Evolutionary conservation across 164 flowering plant species (phyloP), one percentile per base, ranked within the genome.

Genomic region (Vitis rupestris): DNA sequence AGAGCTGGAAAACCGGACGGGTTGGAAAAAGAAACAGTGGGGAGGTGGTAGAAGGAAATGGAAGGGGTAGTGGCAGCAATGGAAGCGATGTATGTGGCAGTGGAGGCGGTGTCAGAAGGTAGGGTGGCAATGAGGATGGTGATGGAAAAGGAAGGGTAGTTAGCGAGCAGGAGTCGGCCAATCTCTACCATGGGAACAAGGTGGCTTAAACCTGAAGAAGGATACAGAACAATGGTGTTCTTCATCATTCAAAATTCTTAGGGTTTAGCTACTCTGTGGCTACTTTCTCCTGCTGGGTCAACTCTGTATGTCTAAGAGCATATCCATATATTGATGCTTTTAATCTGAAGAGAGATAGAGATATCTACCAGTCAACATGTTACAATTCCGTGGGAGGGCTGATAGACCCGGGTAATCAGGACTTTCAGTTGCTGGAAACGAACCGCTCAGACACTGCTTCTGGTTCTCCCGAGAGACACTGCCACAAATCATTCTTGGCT

Each of bases 21-120:
- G 14, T 8, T 10, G 11, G 54, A 10, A 51, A 10, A 10, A 51
- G 54, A 51, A 10, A 51, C 14, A 3, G 66, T 54, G 14, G 67
- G 67, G 23, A 64, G 55, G 56, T 19, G 56, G 56, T 14, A 56
- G 67, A 64, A 64, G 30, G 29, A n/a, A 66, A 74, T 37, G 66
- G 70, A 59, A 9, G 70, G 70, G 17, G 23, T 52, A 74, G 70
- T 12, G 73, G 66, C 29, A 9, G 71, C 52, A 62, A 16, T 23
- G 56, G 4, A 8, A 54, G 52, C 58, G 61, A 69, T 54, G 71
- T 58, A 52, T 59, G 65, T 1, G 13, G 57, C 51, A 16, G 49
- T 67, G 72, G 57, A 9, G 67, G 55, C 16, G 62, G 30, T 50
- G 52, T 53, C 9, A 31, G 23, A 11, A 27, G 70, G 62, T 48